Evolutionary conservation across 2,329 filamentous ascomycete species (phyloP).

Genomic region (Byssochlamys sp.): DNA sequence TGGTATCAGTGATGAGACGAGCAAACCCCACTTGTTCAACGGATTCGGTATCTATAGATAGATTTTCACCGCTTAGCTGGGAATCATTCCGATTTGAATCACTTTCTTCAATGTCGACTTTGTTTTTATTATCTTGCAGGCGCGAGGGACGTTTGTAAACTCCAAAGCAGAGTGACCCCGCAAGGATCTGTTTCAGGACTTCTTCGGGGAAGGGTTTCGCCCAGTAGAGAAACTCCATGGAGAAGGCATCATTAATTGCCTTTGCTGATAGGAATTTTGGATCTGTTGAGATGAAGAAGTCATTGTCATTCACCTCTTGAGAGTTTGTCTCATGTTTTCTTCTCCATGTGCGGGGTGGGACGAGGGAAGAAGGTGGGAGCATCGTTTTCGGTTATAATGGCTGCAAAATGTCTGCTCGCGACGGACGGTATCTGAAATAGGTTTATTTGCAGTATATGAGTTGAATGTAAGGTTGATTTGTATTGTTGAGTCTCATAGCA

Average conservation of each 20-base stretch:
- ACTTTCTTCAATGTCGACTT: slow-evolving; percentile 2
- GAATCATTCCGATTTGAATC: no score
- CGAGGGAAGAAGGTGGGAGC: slow-evolving; percentile 1
- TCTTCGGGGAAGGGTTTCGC: slow-evolving; percentile 43
- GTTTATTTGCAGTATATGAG: background rate
- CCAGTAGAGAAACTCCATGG: slow-evolving; percentile 53
- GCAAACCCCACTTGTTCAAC: slow-evolving; percentile 47
- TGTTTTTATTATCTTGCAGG: slow-evolving; percentile 5
- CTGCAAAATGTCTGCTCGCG: background rate
- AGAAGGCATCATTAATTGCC: slow-evolving; percentile 48
- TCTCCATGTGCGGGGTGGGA: slow-evolving; percentile 2
- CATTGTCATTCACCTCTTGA: slow-evolving; percentile 18
- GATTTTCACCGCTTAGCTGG: background rate
- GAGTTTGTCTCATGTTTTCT: background rate
- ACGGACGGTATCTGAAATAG: background rate
- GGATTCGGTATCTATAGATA: slow-evolving; percentile 1
- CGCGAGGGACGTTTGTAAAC: slow-evolving; percentile 35
- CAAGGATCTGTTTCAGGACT: slow-evolving; percentile 43
- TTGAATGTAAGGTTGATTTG: no score
- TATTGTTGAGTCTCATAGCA: no score
- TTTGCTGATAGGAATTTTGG: slow-evolving; percentile 45
- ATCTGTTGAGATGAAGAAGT: slow-evolving; percentile 55
- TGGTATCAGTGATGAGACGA: slow-evolving; percentile 59
- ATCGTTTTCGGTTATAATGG: background rate
- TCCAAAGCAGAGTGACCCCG: slow-evolving; percentile 52